Base-by-base conservation (phyloP, 805 yeast species). In the Lipomyces chichibuensis region DNA sequence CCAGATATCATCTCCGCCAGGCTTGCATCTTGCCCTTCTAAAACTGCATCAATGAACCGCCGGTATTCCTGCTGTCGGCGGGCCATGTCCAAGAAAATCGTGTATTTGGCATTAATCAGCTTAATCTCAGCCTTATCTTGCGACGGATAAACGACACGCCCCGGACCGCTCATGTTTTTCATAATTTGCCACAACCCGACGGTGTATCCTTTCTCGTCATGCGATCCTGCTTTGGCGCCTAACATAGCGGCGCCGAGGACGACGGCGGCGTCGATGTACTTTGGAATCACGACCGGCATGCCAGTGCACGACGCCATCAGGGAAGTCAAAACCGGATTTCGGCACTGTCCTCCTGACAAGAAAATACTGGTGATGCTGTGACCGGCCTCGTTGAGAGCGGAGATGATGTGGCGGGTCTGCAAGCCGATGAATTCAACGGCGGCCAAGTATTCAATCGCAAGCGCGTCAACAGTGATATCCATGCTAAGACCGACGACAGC, bases 381-480 rank as follows among this genome's bases (percentile, higher is more conserved):
- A 1, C 99, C 99, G 2, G 90, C 82, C 64, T 82, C 79, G 72
- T 86, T 88, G 92, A 95, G 89, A 69, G 88, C 87, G 72, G 91
- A 95, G 46, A 94, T 88, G 75, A 95, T 95, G 74, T 95, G 99
- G 74, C 97, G 87, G 0, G 98, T 94, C 81, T 95, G 99, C 77
- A 92, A 97, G 60, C 97, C 97, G 77, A 95, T 93, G 74, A 95
- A 95, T 80, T 95, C 99, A 78, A 97, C 92, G 3, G 98, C 97
- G 20, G 91, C 98, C 60, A 93, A 84, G 76, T 95, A 95, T 72
- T 87, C 88, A 67, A 91, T 77, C 0, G 98, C 97, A 72, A 95
- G 82, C 69, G 90, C 91, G 73, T 92, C 91, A 54, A 95, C 81
- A 0, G 97, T 88, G 11, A 85, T 81, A 77, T 95, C 98, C 96